Evolutionary conservation across 192 early-diverging fungal species (phyloP).

Genomic region (Podila epigama): DNA sequence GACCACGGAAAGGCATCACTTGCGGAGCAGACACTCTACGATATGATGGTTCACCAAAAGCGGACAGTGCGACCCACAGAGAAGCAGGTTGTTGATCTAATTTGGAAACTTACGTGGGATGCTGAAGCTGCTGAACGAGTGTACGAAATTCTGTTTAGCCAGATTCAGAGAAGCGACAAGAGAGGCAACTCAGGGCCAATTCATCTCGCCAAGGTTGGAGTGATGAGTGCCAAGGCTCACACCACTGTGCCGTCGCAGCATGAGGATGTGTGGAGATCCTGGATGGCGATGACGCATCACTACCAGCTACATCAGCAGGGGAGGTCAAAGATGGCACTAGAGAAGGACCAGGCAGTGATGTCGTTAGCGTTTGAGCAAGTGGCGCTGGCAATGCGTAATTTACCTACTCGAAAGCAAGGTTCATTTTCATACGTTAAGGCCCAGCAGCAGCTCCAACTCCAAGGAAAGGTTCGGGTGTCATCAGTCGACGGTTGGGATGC

Average conservation of each 20-base stretch:
- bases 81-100: slow-evolving; percentile 27
- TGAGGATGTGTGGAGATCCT: slow-evolving; percentile 22
- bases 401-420: too few species aligned
- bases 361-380: slow-evolving; percentile 28
- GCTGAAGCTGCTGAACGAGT: slow-evolving; percentile 34
- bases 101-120: too few species aligned
- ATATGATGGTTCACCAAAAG: slow-evolving; percentile 23
- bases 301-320: neutral
- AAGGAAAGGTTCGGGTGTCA: too few species aligned
- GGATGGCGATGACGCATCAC: slow-evolving; percentile 11
- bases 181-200: slow-evolving; percentile 13
- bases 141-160: slow-evolving; percentile 37
- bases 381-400: neutral
- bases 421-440: too few species aligned
- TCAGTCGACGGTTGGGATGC: too few species aligned
- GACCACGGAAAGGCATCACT: slow-evolving; percentile 5
- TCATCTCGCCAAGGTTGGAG: slow-evolving; percentile 34
- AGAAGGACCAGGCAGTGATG: slow-evolving; percentile 7
- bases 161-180: neutral
- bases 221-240: slow-evolving; percentile 32
- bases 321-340: neutral
- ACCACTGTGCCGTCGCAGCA: neutral
- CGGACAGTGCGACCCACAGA: slow-evolving; percentile 6
- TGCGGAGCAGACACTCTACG: slow-evolving; percentile 31
- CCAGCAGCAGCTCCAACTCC: too few species aligned